Evolutionary conservation across 805 yeast genomes (phyloP).

Genomic region (Pichia occidentalis): DNA sequence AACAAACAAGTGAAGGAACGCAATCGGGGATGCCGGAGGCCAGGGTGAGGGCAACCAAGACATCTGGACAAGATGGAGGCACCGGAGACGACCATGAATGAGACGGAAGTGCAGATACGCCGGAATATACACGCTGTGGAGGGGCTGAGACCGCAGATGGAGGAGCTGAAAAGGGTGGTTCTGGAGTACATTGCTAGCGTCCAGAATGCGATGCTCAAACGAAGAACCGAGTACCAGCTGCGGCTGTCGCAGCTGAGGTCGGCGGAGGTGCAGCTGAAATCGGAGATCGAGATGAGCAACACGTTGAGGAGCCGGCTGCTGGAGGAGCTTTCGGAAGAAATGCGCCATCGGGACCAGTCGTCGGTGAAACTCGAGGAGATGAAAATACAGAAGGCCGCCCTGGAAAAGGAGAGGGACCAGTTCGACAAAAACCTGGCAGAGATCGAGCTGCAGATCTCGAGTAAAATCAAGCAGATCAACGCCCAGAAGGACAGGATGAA

Average conservation of each 20-base stretch:
- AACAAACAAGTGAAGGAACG: too few species aligned
- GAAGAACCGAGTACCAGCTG: conserved; percentile 21
- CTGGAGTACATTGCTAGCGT: conserved; percentile 17
- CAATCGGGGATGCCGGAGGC: too few species aligned
- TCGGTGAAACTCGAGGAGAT: conserved; percentile 36
- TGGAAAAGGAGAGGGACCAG: conserved; percentile 25
- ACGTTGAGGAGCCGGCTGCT: conserved; percentile 19
- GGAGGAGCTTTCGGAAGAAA: conserved; percentile 18
- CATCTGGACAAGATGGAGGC: too few species aligned
- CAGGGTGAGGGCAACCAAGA: too few species aligned
- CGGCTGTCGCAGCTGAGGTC: conserved; percentile 18
- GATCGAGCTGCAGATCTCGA: conserved; percentile 22
- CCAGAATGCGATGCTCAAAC: conserved; percentile 14
- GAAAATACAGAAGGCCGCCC: conserved; percentile 30
- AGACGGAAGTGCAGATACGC: conserved; percentile 11
- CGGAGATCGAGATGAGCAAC: conserved; percentile 17
- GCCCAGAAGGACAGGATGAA: conserved; percentile 28
- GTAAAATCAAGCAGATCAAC: conserved; percentile 21
- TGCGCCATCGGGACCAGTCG: conserved; percentile 26
- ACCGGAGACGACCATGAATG: too few species aligned
- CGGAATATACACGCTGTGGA: conserved; percentile 21
- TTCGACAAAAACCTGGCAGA: conserved; percentile 26
- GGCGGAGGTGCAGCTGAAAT: conserved; percentile 17
- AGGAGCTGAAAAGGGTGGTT: conserved; percentile 16
- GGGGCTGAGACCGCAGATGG: conserved; percentile 20